These are phyloP conservation scores for Chaetothyriales sp. DNA, from an alignment of 2,329 filamentous ascomycete species.

Conservation along the genomic window DNA sequence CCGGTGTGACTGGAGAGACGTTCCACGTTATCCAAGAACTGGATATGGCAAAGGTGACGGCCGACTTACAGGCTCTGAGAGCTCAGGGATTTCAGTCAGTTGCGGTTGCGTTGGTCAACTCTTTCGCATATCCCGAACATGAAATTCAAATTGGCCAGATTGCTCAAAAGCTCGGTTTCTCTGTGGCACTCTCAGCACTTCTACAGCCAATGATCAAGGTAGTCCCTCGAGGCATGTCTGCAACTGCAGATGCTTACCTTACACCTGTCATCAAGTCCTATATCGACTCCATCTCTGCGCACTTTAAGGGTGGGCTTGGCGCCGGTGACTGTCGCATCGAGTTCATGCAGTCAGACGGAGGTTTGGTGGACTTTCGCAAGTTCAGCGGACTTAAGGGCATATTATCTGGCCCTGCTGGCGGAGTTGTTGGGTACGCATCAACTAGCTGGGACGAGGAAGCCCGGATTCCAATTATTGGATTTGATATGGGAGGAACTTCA, in stretches of 20 bases:
- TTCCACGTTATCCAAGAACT: slow-evolving; percentile 55
- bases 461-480: slow-evolving; percentile 69
- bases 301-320: slow-evolving; percentile 62
- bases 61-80: slow-evolving; percentile 42
- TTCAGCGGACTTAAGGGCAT: slow-evolving; percentile 81
- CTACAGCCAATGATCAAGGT: slow-evolving; percentile 79
- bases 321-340: slow-evolving; percentile 42
- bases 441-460: slow-evolving; percentile 68
- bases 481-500: slow-evolving; percentile 78
- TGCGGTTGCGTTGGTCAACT: slow-evolving; percentile 48
- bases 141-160: slow-evolving; percentile 66
- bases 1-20: slow-evolving; percentile 50
- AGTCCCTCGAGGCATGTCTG: slow-evolving; percentile 62
- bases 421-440: slow-evolving; percentile 50
- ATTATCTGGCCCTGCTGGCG: slow-evolving; percentile 78
- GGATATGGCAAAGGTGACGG: slow-evolving; percentile 37
- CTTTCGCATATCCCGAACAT: slow-evolving; percentile 77
- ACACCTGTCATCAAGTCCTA: slow-evolving; percentile 70
- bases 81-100: slow-evolving; percentile 2
- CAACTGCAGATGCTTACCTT: slow-evolving; percentile 66
- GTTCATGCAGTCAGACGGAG: slow-evolving; percentile 85
- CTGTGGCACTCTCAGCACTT: slow-evolving; percentile 63
- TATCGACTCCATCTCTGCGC: slow-evolving; percentile 41
- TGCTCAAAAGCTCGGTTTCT: slow-evolving; percentile 66
- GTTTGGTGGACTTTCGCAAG: slow-evolving; percentile 36